These are phyloP conservation scores for Angophora floribunda DNA, from an alignment of 345 rosid species.

Conservation along the genomic window DNA sequence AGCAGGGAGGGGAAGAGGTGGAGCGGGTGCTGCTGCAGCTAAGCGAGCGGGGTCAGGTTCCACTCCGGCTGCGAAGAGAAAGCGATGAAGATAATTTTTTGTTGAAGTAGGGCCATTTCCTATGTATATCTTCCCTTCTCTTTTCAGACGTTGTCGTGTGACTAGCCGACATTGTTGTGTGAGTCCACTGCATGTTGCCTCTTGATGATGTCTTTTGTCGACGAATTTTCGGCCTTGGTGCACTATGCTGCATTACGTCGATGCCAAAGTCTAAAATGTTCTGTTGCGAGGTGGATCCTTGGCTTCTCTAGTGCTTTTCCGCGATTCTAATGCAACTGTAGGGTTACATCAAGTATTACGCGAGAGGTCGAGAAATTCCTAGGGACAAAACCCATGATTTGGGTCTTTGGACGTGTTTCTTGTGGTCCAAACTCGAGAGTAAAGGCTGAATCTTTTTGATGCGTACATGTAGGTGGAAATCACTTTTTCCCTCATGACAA, in stretches of 20 bases:
- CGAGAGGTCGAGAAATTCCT: neutral
- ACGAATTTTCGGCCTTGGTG: neutral
- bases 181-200: neutral
- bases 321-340: neutral
- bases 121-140: neutral
- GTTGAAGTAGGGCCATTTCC: neutral
- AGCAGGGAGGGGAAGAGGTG: slow-evolving; percentile 56
- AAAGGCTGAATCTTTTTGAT: neutral
- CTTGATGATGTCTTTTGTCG: neutral
- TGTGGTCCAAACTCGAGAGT: neutral
- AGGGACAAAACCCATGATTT: neutral
- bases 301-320: neutral
- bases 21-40: slow-evolving; percentile 12
- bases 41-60: slow-evolving; percentile 26
- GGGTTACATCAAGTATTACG: neutral
- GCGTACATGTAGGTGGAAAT: neutral
- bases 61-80: slow-evolving; percentile 51
- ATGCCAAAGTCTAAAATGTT: neutral
- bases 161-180: neutral
- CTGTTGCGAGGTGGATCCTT: neutral
- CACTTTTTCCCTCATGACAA: neutral
- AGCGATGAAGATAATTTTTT: slow-evolving; percentile 22
- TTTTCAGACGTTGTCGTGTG: neutral
- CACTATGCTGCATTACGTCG: neutral
- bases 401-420: neutral